Percentiles rank a stretch among this genome's conserved stretches.
Conservation (phyloP, 371 early-diverging fungal species). For the Saksenaea oblongispora region DNA sequence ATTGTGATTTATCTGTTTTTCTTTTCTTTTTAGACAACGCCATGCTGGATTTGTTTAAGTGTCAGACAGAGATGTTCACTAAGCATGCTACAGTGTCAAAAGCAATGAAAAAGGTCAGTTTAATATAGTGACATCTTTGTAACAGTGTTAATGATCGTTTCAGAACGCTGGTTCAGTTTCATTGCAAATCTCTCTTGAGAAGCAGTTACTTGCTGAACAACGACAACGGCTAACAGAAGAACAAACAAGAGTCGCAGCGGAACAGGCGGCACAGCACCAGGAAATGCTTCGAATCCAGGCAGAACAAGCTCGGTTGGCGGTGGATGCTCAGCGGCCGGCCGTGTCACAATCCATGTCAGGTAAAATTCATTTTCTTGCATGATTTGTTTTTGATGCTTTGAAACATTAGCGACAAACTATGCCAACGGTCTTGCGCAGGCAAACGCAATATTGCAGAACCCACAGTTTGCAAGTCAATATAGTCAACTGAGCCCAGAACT, state of each 20-base stretch:
- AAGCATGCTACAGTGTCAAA: constrained; percentile 23
- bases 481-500: constrained; percentile 39
- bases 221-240: constrained; percentile 38
- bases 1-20: constrained; percentile 5
- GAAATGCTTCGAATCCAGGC: constrained; percentile 38
- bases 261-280: constrained; percentile 48
- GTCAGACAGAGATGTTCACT: constrained; percentile 38
- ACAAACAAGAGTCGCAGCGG: constrained; percentile 38
- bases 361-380: background rate
- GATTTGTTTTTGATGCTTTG: background rate
- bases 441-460: constrained; percentile 35
- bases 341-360: background rate
- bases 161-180: constrained; percentile 25
- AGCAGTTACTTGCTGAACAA: constrained; percentile 38
- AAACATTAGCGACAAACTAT: constrained; percentile 13
- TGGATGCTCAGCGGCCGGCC: constrained; percentile 5
- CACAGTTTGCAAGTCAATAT: constrained; percentile 35
- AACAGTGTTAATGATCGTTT: background rate
- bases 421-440: constrained; percentile 38
- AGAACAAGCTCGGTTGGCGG: constrained; percentile 35
- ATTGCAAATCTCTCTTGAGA: constrained; percentile 29
- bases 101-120: constrained; percentile 26
- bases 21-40: constrained; percentile 28
- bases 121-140: constrained; percentile 12
- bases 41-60: constrained; percentile 45